A percentile compares a stretch with the other conserved stretches of the same genome.
These are phyloP conservation scores for Crithidia thermophila DNA, from an alignment of 208 protist species.

Conservation along the genomic window DNA sequence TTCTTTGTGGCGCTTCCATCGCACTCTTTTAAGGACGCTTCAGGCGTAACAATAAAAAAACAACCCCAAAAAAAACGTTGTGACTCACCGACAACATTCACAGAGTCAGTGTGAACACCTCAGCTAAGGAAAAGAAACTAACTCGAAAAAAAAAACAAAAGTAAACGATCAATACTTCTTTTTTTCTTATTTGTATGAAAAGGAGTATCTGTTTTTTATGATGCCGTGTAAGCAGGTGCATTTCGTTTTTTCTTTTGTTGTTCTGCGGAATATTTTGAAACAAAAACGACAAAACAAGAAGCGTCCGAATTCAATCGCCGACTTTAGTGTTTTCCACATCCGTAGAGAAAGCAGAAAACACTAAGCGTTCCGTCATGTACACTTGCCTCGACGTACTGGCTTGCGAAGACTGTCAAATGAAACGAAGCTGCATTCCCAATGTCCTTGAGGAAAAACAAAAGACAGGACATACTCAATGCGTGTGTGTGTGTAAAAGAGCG, in stretches of 20 bases:
- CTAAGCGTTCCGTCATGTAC: too few species aligned
- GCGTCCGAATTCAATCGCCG: background rate
- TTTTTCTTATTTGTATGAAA: constrained; percentile 4
- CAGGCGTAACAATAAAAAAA: constrained; percentile 9
- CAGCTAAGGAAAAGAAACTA: constrained; percentile 14
- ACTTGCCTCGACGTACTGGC: too few species aligned
- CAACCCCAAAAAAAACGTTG: constrained; percentile 14
- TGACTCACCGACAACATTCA: constrained; percentile 5
- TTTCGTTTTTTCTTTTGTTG: constrained; percentile 3
- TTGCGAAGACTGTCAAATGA: too few species aligned
- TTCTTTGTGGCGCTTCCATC: constrained; percentile 24
- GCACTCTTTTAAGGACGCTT: constrained; percentile 12
- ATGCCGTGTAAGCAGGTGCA: constrained; percentile 12
- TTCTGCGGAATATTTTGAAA: constrained; percentile 12
- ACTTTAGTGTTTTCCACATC: background rate
- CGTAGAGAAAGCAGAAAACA: too few species aligned
- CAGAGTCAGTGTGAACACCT: constrained; percentile 10
- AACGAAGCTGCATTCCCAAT: too few species aligned
- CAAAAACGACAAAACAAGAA: background rate
- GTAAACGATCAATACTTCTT: constrained; percentile 4
- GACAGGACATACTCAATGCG: too few species aligned
- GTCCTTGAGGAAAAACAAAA: too few species aligned
- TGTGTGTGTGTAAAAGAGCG: too few species aligned
- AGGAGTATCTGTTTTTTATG: background rate
- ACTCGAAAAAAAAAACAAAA: background rate